Evolutionary conservation across 805 yeast genomes (phyloP), one percentile per base, ranked within the genome.

Genomic region (Yarrowia alimentaria): DNA sequence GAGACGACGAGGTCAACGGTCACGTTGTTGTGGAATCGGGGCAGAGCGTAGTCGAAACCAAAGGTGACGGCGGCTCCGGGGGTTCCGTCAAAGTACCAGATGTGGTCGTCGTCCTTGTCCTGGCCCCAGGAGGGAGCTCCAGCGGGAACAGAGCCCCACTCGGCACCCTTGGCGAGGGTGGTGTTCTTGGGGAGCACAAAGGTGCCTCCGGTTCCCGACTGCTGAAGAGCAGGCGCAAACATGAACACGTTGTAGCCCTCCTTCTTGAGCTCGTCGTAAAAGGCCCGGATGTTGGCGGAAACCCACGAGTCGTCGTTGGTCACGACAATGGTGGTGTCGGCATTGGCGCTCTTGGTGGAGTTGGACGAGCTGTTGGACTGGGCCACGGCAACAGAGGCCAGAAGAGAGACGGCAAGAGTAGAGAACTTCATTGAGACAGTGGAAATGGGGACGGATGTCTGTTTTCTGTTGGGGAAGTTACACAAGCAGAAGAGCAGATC

Each of bases 281-380:
- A 63, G 12, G 81, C 79, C 60, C 82, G 72, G 60, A 78, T 75
- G 59, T 76, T 76, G 40, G 81, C 74, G 5, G 80, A 65, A 3
- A 74, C 75, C 77, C 78, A 78, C 14, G 77, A 73, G 56, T 78
- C 83, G 59, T 78, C 83, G 58, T 78, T 77, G 54, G 81, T 72
- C 30, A 76, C 65, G 16, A 77, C 61, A 54, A 75, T 72, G 60
- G 74, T 72, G 29, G 35, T 43, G 35, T 40, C 7, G 19, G 47
- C 26, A 19, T 40, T 40, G n/a, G 43, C 25, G 14, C 21, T 11
- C 30, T 37, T 37, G 25, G 32, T 28, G 11, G 34, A 22, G 16
- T 40, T 40, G 47, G 47, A 5, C 13, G 30, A 11, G 31, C n/a
- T n/a, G n/a, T 38, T 38, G 28, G n/a, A 1, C 48, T 40, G 34